Percentiles rank a stretch among this genome's conserved stretches.
These are phyloP conservation scores for Blastocystis sp. DNA, from an alignment of 352 stramenopile species.

Conservation along the genomic window DNA sequence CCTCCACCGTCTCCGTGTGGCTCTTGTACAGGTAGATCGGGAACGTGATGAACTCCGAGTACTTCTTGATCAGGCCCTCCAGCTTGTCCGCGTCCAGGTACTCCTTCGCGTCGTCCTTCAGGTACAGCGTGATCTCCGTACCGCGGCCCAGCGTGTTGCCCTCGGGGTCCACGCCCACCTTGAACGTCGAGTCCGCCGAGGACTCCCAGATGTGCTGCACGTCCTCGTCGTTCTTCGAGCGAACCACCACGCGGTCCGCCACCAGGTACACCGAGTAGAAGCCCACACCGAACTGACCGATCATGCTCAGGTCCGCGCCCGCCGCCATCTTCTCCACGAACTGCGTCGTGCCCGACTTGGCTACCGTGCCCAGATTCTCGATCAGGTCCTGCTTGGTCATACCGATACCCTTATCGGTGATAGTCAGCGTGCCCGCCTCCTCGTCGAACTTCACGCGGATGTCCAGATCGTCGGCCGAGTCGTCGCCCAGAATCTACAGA, in stretches of 20 bases:
- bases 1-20: slow-evolving; percentile 84
- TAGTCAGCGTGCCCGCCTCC: slow-evolving; percentile 90
- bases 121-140: slow-evolving; percentile 88
- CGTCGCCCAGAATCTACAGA: slow-evolving; percentile 56
- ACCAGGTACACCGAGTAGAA: slow-evolving; percentile 96
- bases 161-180: slow-evolving; percentile 87
- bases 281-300: slow-evolving; percentile 80
- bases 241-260: slow-evolving; percentile 86
- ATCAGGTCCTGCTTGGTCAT: slow-evolving; percentile 83
- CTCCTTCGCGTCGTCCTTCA: slow-evolving; percentile 95
- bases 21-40: slow-evolving; percentile 95
- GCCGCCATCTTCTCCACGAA: slow-evolving; percentile 92
- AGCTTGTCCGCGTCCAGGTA: slow-evolving; percentile 83
- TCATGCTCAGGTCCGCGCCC: slow-evolving; percentile 86
- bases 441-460: slow-evolving; percentile 93
- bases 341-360: slow-evolving; percentile 93
- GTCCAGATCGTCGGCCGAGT: slow-evolving; percentile 81
- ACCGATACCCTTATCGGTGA: slow-evolving; percentile 86
- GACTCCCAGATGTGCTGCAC: slow-evolving; percentile 97
- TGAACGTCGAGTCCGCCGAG: slow-evolving; percentile 91
- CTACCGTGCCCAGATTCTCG: slow-evolving; percentile 90
- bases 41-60: slow-evolving; percentile 99
- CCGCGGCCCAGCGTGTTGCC: slow-evolving; percentile 83
- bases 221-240: slow-evolving; percentile 93
- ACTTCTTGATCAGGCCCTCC: slow-evolving; percentile 79